These are phyloP conservation scores for Stachybotrys chlorohalonatus DNA, from an alignment of 2,329 filamentous ascomycete species.

Conservation along the genomic window DNA sequence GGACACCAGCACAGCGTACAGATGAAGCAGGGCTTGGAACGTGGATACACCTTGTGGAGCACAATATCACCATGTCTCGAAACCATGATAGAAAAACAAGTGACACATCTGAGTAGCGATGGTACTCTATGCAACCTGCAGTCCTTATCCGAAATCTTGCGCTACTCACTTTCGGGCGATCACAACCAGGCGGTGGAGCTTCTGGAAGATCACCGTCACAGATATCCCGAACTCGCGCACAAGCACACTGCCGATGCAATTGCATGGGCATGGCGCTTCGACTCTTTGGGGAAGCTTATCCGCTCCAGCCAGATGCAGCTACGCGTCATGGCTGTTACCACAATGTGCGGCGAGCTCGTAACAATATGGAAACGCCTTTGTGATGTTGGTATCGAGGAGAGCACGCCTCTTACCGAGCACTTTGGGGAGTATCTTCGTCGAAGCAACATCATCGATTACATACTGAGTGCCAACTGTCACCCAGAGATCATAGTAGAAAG, in stretches of 20 bases:
- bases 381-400: slow-evolving; percentile 31
- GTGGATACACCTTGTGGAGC: slow-evolving; percentile 34
- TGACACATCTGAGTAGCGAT: slow-evolving; percentile 40
- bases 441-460: slow-evolving; percentile 71
- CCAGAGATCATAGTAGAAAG: slow-evolving; percentile 79
- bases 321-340: slow-evolving; percentile 67
- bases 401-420: slow-evolving; percentile 48
- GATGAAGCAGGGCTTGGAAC: slow-evolving; percentile 23
- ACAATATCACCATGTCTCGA: slow-evolving; percentile 32
- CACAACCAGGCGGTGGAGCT: slow-evolving; percentile 23
- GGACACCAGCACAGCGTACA: slow-evolving; percentile 8
- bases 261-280: slow-evolving; percentile 59
- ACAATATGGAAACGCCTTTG: slow-evolving; percentile 51
- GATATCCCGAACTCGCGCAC: slow-evolving; percentile 26
- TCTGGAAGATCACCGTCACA: slow-evolving; percentile 13
- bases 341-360: slow-evolving; percentile 64
- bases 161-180: slow-evolving; percentile 26
- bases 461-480: slow-evolving; percentile 85
- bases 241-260: slow-evolving; percentile 40
- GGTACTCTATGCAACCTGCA: slow-evolving; percentile 28
- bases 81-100: slow-evolving; percentile 43
- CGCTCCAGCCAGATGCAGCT: slow-evolving; percentile 85
- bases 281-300: slow-evolving; percentile 61
- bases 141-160: slow-evolving; percentile 35
- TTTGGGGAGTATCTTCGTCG: slow-evolving; percentile 60